A percentile compares a stretch with the other conserved stretches of the same genome.
phyloP scores from a whole-genome alignment of 495 filamentous ascomycete species.

The Bathelium albidoporum region DNA sequence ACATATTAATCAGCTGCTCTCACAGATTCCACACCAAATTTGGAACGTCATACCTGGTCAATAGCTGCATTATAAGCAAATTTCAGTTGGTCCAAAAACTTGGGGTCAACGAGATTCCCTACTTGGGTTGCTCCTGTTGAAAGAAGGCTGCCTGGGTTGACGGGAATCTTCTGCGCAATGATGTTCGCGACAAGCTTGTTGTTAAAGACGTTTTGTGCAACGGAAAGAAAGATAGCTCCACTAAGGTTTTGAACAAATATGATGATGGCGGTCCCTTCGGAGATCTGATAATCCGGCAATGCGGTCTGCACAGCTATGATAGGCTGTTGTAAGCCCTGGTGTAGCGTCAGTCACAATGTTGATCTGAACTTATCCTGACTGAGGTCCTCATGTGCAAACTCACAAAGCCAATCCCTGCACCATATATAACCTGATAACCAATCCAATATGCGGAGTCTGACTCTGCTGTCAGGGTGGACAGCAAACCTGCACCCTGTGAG shows the following conservation, averaged over 20 bases:
- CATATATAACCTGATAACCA: constrained; percentile 64
- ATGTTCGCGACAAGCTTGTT: constrained; percentile 57
- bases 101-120: constrained; percentile 26
- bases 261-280: constrained; percentile 36
- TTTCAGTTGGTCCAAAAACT: constrained; percentile 45
- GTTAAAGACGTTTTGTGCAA: constrained; percentile 68
- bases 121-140: constrained; percentile 59
- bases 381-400: too few relatives aligned
- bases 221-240: constrained; percentile 53
- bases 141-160: constrained; percentile 42
- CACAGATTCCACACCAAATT: background rate
- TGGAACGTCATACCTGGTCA: background rate
- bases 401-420: constrained; percentile 55
- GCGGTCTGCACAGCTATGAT: constrained; percentile 63
- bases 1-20: background rate
- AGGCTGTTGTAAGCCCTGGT: constrained; percentile 51
- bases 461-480: constrained; percentile 53
- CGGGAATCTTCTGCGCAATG: constrained; percentile 33
- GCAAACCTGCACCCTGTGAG: constrained; percentile 55
- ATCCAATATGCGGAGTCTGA: constrained; percentile 56
- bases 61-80: constrained; percentile 63
- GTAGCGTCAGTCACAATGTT: background rate
- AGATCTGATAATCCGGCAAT: constrained; percentile 49
- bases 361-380: too few relatives aligned
- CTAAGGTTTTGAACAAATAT: constrained; percentile 65